These are phyloP conservation scores for Coemansia sp. DNA, from an alignment of 192 early-diverging fungal species.

Conservation along the genomic window DNA sequence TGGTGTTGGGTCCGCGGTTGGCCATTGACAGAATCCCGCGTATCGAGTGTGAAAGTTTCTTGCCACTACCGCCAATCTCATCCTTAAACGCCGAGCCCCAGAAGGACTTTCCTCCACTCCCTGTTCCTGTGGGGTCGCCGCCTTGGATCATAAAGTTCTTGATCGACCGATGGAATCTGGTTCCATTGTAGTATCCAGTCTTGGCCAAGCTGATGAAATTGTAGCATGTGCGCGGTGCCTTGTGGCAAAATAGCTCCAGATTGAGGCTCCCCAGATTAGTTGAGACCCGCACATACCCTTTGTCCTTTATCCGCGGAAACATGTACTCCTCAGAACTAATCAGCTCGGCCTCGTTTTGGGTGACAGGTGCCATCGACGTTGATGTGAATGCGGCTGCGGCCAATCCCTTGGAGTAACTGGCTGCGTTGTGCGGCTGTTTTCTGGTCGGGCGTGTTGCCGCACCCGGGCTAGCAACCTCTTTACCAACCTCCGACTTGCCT, in stretches of 20 bases:
- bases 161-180: conserved; percentile 84
- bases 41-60: conserved; percentile 72
- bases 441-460: conserved; percentile 29
- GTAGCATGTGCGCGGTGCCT: conserved; percentile 84
- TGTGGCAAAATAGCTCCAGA: conserved; percentile 37
- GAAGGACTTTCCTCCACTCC: conserved; percentile 79
- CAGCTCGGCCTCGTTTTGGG: conserved; percentile 67
- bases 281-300: conserved; percentile 73
- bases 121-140: conserved; percentile 95
- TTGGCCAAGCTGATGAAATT: conserved; percentile 84
- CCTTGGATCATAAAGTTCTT: conserved; percentile 98
- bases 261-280: conserved; percentile 67
- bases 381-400: conserved; percentile 87
- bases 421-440: conserved; percentile 70
- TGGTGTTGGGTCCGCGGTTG: conserved; percentile 90
- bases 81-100: conserved; percentile 68
- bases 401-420: conserved; percentile 78
- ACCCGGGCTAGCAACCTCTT: background rate
- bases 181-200: conserved; percentile 78
- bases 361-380: conserved; percentile 72
- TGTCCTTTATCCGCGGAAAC: conserved; percentile 80
- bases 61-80: conserved; percentile 56
- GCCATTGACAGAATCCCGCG: conserved; percentile 94
- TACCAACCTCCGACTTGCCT: background rate
- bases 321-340: conserved; percentile 87